Conservation (phyloP, 2,329 filamentous ascomycete genomes). For the Aurifilum marmelostoma region DNA sequence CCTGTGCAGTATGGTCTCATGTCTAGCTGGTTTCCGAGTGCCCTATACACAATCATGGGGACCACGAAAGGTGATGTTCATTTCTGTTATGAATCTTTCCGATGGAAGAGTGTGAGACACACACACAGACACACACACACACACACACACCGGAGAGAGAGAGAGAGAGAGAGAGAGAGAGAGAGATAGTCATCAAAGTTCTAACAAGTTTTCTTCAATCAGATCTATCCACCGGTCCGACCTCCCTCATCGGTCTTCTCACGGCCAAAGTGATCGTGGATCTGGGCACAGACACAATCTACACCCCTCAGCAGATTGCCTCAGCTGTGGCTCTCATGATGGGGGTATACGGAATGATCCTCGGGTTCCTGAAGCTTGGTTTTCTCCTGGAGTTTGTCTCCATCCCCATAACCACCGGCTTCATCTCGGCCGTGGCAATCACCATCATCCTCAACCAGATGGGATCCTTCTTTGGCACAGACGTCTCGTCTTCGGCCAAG, state of each 20-base stretch:
- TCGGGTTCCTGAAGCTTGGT: conserved; percentile 65
- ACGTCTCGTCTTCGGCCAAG: conserved; percentile 51
- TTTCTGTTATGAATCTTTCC: neutral
- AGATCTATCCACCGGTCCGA: conserved; percentile 67
- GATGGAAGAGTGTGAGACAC: no score
- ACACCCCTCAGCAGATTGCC: conserved; percentile 58
- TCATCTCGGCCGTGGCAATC: conserved; percentile 68
- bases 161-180: no score
- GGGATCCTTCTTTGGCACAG: conserved; percentile 59
- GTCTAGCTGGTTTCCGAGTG: conserved; percentile 61
- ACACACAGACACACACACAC: no score
- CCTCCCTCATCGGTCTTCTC: conserved; percentile 65
- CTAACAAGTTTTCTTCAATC: neutral
- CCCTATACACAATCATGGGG: conserved; percentile 62
- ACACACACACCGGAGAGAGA: no score
- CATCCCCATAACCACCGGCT: conserved; percentile 65
- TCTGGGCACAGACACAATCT: conserved; percentile 49
- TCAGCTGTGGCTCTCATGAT: conserved; percentile 66
- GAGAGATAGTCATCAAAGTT: neutral
- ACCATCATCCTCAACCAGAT: conserved; percentile 69
- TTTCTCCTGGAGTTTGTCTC: conserved; percentile 70
- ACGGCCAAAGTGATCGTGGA: conserved; percentile 63
- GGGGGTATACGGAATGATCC: conserved; percentile 60
- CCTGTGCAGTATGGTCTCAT: conserved; percentile 64
- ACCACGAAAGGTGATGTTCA: conserved; percentile 58